phyloP scores from a whole-genome alignment of 2,329 filamentous ascomycete species.

The Laburnicola sp. region DNA sequence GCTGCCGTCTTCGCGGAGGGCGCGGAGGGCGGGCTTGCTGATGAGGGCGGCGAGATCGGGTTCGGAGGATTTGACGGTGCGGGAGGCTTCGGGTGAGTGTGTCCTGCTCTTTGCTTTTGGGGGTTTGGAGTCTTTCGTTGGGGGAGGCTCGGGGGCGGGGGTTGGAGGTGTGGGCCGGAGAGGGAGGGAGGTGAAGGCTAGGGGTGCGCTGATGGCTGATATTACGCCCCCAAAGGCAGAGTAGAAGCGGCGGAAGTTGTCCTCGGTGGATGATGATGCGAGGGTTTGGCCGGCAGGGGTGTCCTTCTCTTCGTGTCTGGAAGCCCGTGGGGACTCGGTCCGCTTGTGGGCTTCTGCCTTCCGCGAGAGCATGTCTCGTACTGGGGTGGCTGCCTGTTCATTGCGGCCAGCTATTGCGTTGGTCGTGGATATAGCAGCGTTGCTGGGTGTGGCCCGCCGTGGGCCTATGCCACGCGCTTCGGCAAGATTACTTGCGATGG shows the following conservation, averaged over 20 bases:
- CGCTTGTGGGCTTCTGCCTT: conserved; percentile 26
- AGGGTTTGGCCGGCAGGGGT: conserved; percentile 15
- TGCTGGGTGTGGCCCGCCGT: conserved; percentile 66
- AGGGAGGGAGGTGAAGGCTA: conserved; percentile 91
- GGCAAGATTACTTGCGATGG: conserved; percentile 85
- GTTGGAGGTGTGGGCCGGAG: conserved; percentile 51
- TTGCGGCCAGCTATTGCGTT: conserved; percentile 65
- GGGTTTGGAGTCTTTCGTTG: conserved; percentile 24
- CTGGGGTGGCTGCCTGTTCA: conserved; percentile 35
- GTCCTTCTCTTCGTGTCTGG: conserved; percentile 18
- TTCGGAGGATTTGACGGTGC: conserved; percentile 52
- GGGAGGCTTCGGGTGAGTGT: conserved; percentile 34
- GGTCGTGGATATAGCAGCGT: conserved; percentile 72
- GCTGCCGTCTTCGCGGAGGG: conserved; percentile 66
- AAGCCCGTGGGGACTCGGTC: conserved; percentile 12
- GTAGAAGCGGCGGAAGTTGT: conserved; percentile 89
- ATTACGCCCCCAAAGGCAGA: conserved; percentile 87
- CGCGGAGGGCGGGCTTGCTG: conserved; percentile 80
- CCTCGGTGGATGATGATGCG: conserved; percentile 56
- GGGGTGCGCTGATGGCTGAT: conserved; percentile 82
- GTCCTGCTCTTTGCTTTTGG: conserved; percentile 28
- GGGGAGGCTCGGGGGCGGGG: conserved; percentile 29
- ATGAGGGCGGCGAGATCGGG: conserved; percentile 83
- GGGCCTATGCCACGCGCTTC: conserved; percentile 75
- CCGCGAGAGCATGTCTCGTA: conserved; percentile 37